These are phyloP conservation scores for Ormosia semicastrata DNA, from an alignment of 306 rosid species.

Conservation along the genomic window DNA sequence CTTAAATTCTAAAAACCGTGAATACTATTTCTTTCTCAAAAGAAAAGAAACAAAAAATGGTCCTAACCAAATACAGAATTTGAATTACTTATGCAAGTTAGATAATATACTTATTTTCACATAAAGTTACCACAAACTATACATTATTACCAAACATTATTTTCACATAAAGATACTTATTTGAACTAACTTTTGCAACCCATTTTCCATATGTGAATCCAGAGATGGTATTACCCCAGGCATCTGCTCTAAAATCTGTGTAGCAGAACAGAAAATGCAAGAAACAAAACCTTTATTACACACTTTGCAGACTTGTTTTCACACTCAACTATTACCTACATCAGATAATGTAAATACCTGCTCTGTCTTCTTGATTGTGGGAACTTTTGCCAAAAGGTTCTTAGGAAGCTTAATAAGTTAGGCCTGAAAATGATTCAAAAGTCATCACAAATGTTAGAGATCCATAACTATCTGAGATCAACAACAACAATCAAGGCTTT, in stretches of 20 bases:
- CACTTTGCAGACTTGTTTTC: background rate
- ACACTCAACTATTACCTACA: background rate
- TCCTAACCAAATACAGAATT: too few relatives aligned
- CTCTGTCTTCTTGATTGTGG: constrained; percentile 74
- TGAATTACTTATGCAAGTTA: too few relatives aligned
- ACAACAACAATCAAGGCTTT: background rate
- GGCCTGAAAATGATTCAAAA: constrained; percentile 43
- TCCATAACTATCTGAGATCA: background rate
- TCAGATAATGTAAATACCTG: constrained; percentile 47
- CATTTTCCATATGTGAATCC: constrained; percentile 82
- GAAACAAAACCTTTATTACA: background rate
- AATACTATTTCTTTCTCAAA: too few relatives aligned
- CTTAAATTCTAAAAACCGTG: too few relatives aligned
- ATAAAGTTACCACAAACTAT: too few relatives aligned
- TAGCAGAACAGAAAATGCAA: constrained; percentile 30
- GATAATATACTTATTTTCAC: too few relatives aligned
- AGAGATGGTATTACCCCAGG: constrained; percentile 77
- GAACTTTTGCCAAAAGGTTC: constrained; percentile 67
- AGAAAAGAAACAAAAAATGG: too few relatives aligned
- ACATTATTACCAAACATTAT: too few relatives aligned
- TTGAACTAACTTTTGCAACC: constrained; percentile 77
- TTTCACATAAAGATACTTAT: too few relatives aligned
- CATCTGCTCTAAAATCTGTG: constrained; percentile 85
- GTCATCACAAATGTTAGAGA: background rate
- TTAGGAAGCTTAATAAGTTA: constrained; percentile 78